These are phyloP conservation scores for Caloboletus firmus DNA, from an alignment of 1,284 basidiomycete species.

Conservation along the genomic window DNA sequence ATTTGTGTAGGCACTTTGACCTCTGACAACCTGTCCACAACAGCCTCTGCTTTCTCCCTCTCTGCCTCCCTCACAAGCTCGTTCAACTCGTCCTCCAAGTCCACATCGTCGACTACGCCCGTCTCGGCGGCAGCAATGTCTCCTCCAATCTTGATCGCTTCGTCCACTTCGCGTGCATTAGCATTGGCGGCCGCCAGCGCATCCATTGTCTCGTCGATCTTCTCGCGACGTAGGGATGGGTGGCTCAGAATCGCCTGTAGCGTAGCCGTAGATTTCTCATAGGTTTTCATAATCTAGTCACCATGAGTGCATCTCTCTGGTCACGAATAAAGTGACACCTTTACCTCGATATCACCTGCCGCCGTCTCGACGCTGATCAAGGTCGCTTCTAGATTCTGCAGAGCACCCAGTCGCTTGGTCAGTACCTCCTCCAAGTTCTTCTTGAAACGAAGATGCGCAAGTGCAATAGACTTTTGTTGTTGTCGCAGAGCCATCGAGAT, in stretches of 20 bases:
- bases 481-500: constrained; percentile 64
- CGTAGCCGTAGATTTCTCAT: constrained; percentile 78
- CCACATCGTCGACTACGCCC: constrained; percentile 56
- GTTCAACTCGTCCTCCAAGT: constrained; percentile 61
- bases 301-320: neutral
- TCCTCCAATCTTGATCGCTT: constrained; percentile 68
- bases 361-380: constrained; percentile 85
- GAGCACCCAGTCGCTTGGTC: constrained; percentile 68
- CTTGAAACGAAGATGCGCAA: constrained; percentile 74
- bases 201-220: constrained; percentile 85
- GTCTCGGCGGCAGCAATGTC: constrained; percentile 56
- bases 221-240: constrained; percentile 74
- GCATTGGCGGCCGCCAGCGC: constrained; percentile 80
- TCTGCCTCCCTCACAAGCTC: constrained; percentile 52
- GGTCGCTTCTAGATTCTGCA: constrained; percentile 75
- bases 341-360: constrained; percentile 83
- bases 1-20: constrained; percentile 17
- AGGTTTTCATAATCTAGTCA: constrained; percentile 80
- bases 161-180: constrained; percentile 81
- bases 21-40: constrained; percentile 21
- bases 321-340: constrained; percentile 3
- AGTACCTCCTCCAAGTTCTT: constrained; percentile 82
- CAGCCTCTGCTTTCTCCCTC: constrained; percentile 34
- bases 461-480: constrained; percentile 71
- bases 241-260: constrained; percentile 75